Evolutionary conservation across 257 asterid species (phyloP).

Genomic region (Solanum raphanifolium): DNA sequence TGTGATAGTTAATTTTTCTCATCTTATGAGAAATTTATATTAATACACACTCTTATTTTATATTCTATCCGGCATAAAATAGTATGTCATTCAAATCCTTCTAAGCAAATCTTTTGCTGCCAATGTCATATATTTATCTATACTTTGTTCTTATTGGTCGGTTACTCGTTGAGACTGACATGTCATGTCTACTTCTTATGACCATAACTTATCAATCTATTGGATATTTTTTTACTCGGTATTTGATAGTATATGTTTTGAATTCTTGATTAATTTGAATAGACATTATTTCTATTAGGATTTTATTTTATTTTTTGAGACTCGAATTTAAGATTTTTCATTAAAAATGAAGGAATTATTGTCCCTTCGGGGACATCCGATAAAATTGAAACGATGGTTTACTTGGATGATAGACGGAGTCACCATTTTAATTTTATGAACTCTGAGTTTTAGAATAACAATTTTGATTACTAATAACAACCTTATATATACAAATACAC

Average conservation of each 20-base stretch:
- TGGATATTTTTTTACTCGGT: not conserved
- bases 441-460: not conserved
- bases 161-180: not conserved
- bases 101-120: not conserved
- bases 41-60: not conserved
- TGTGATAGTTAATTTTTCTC: not conserved
- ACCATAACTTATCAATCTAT: not conserved
- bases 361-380: constrained; percentile 36
- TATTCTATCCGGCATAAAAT: not conserved
- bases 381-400: constrained; percentile 28
- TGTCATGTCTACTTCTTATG: not conserved
- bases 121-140: not conserved
- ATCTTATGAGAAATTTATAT: not conserved
- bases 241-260: fast-evolving
- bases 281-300: not conserved
- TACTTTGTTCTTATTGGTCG: not conserved
- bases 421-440: not conserved
- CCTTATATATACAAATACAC: not conserved
- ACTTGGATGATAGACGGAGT: not conserved
- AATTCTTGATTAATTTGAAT: not conserved
- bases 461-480: not conserved
- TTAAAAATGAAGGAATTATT: not conserved
- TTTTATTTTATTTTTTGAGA: not conserved
- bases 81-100: not conserved
- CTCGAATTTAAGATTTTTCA: fast-evolving